Evolutionary conservation across 306 rosid genomes (phyloP).

Genomic region (Prunus fruticosa): DNA sequence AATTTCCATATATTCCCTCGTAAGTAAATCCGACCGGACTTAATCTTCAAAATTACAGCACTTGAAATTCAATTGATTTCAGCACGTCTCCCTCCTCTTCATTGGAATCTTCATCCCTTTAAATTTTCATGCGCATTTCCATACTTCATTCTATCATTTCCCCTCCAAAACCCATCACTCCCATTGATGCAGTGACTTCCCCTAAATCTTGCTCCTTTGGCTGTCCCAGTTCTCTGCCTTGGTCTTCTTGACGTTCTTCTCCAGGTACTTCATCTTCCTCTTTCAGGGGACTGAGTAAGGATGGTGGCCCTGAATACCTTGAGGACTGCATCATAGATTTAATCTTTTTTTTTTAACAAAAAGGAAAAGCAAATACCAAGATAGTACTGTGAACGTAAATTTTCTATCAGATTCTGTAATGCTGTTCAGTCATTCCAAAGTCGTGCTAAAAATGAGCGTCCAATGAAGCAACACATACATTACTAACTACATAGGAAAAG

Average conservation of each 20-base stretch:
- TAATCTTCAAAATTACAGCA: too few species aligned
- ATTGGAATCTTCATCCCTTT: not conserved
- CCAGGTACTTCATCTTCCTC: not conserved
- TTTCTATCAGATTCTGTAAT: not conserved
- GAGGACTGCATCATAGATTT: constrained; percentile 3
- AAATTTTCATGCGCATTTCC: not conserved
- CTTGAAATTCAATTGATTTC: too few species aligned
- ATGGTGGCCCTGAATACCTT: not conserved
- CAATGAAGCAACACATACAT: not conserved
- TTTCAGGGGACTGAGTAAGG: constrained; percentile 1
- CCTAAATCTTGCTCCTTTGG: not conserved
- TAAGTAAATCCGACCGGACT: too few species aligned
- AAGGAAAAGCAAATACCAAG: not conserved
- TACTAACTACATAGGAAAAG: not conserved
- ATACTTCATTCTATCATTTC: not conserved
- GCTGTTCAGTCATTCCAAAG: not conserved
- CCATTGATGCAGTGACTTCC: not conserved
- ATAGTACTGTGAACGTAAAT: not conserved
- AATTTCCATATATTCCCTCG: too few species aligned
- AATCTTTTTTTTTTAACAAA: not conserved
- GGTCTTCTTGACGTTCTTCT: not conserved
- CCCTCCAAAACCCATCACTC: not conserved
- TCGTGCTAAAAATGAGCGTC: not conserved
- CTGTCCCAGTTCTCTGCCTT: not conserved
- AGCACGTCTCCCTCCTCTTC: too few species aligned